Base-by-base conservation (phyloP, 1,139 yeast species). In the Geotrichum aggregatum region DNA sequence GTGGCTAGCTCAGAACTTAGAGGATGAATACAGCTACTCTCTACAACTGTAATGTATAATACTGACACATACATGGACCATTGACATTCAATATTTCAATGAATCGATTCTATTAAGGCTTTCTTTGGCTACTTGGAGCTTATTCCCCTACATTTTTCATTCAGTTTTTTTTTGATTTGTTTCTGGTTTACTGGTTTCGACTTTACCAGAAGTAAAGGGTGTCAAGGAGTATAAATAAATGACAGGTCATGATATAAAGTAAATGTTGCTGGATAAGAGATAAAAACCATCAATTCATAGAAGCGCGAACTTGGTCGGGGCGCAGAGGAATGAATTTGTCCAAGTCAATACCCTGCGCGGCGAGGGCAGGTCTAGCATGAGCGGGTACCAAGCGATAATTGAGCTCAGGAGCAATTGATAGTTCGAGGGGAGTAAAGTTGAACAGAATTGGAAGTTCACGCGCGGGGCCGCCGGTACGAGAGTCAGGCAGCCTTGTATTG, bases 1-100 rank as follows among this genome's bases (percentile, higher is more conserved):
- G 62, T 92, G 98, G 98, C 74, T 91, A 56, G 88, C 96, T n/a
- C 98, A 91, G 68, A 91, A 88, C 66, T 83, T 89, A 56, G 97
- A 92, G 68, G 98, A 91, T 65, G 98, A 91, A 70, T 91, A 89
- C 70, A 86, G 95, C 59, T 91, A 92, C 67, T 85, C 95, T 49
- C 78, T 89, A 66, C 91, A 95, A 48, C 74, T 91, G 61, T 88
- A 71, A 69, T 16, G 16, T 11, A 34, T 18, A n/a, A 6, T 3
- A 7, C 2, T n/a, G n/a, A n/a, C n/a, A n/a, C n/a, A n/a, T n/a
- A n/a, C n/a, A n/a, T n/a, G n/a, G n/a, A n/a, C n/a, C n/a, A n/a
- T n/a, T n/a, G n/a, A n/a, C n/a, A n/a, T n/a, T n/a, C n/a, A 16
- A 34, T n/a, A 11, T n/a, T 7, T 34, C 36, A 34, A 3, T 31